These are phyloP conservation scores for Pogostemon cablin DNA, from an alignment of 257 asterid species.

Conservation along the genomic window DNA sequence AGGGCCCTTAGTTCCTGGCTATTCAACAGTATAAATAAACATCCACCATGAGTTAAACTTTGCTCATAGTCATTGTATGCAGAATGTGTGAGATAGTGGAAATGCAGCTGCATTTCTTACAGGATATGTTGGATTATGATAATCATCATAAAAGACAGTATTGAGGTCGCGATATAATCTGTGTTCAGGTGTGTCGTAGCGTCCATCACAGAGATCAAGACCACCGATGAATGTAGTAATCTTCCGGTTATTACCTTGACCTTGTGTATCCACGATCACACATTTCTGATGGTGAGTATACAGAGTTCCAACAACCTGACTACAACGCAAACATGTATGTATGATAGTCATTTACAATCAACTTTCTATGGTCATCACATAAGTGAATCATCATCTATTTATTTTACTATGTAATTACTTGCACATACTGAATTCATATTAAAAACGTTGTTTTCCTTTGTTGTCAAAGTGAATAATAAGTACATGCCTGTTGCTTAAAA, in stretches of 20 bases:
- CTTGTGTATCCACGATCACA: conserved; percentile 61
- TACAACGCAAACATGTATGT: neutral
- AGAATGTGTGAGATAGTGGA: neutral
- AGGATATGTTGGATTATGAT: conserved; percentile 51
- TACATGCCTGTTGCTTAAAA: conserved; percentile 56
- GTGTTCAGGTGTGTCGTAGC: conserved; percentile 65
- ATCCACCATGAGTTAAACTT: neutral
- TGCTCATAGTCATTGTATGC: neutral
- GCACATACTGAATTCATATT: neutral
- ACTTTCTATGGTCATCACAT: neutral
- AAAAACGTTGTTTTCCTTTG: neutral
- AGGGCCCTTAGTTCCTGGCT: conserved; percentile 56
- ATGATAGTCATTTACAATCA: neutral
- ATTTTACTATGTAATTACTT: too few relatives aligned
- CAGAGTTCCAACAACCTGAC: conserved; percentile 59
- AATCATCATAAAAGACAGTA: conserved; percentile 51
- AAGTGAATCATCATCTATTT: too few relatives aligned
- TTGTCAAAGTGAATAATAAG: neutral
- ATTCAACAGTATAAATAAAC: neutral
- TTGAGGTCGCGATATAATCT: conserved; percentile 50
- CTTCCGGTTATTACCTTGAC: conserved; percentile 46
- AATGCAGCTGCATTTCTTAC: conserved; percentile 35
- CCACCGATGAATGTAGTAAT: conserved; percentile 64
- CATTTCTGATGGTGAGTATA: conserved; percentile 70
- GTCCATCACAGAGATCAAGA: conserved; percentile 63